Conservation (phyloP, 2,329 filamentous ascomycete genomes). For the Ophiocordyceps camponoti-leonardi region DNA sequence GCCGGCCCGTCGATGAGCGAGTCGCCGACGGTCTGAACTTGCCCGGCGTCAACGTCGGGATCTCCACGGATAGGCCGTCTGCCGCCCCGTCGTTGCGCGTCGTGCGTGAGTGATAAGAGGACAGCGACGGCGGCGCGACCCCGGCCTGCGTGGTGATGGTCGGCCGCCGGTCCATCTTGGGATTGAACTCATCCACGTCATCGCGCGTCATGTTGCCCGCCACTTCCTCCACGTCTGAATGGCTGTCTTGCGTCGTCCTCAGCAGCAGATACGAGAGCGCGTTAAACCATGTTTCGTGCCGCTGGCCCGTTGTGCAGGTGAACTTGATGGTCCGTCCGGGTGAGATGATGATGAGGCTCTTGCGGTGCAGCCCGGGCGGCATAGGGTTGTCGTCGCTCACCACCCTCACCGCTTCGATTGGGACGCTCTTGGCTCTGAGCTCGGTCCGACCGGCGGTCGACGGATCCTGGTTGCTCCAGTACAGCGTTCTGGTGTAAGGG, state of each 20-base stretch:
- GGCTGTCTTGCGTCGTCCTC: constrained; percentile 50
- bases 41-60: constrained; percentile 39
- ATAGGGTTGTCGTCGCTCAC: constrained; percentile 90
- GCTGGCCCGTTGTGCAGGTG: constrained; percentile 80
- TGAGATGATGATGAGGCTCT: constrained; percentile 80
- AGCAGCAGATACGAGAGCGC: constrained; percentile 84
- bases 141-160: constrained; percentile 26
- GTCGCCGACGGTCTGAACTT: constrained; percentile 18
- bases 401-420: constrained; percentile 82
- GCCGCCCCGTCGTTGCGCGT: constrained; percentile 48
- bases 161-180: constrained; percentile 26
- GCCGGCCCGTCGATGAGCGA: constrained; percentile 25
- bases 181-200: constrained; percentile 70
- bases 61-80: constrained; percentile 28
- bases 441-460: constrained; percentile 61
- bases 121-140: constrained; percentile 44
- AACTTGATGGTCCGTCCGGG: constrained; percentile 84
- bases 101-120: constrained; percentile 64
- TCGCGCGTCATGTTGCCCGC: constrained; percentile 40
- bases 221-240: constrained; percentile 41
- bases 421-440: constrained; percentile 69
- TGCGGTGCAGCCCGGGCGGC: constrained; percentile 84
- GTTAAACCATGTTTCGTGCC: constrained; percentile 98
- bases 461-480: constrained; percentile 90
- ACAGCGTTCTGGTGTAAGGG: constrained; percentile 87